Base-by-base conservation (phyloP, 2,329 filamentous ascomycete species). In the Ophiocordyceps robertsii region DNA sequence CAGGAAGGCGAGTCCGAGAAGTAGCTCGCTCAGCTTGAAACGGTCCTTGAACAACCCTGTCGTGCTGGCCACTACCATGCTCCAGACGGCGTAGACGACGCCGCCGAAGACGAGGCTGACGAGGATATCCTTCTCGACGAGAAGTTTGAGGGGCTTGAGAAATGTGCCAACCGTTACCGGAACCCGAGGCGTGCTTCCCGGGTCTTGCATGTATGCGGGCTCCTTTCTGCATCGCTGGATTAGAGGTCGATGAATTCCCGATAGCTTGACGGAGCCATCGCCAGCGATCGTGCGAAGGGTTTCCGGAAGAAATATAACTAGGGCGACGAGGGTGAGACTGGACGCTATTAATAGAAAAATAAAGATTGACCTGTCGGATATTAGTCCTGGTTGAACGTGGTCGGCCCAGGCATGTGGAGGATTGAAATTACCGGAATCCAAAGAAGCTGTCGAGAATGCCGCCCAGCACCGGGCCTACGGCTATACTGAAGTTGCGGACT, bases 21-120 rank as follows among this genome's bases (percentile, higher is more conserved):
- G 38, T 4, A 51, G 39, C 29, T 58, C 50, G 41, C 38, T 47
- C 1, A 58, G 51, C 3, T 41, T 37, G 24, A 56, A 56, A 1
- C 51, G 42, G 30, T 41, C 21, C 37, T 62, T 56, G 44, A 68
- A 60, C 3, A 63, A 39, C 1, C 51, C 49, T 0, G 64, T 62
- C 2, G 66, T 68, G 13, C 56, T 63, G 1, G 64, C 3, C 60
- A 8, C 17, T 44, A 70, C 62, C 67, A 71, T 70, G 17, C 61
- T 68, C 65, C 66, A 70, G 11, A 64, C 57, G 0, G 68, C 59
- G 39, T 57, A 57, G 4, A 54, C 43, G 16, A 57, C 45, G 13
- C 57, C 57, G 21, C 65, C 64, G 44, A 64, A 70, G 6, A 67
- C 41, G 3, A 72, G 47, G 10, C 61, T 62, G n/a, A 63, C 49